A percentile compares a stretch with the other conserved stretches of the same genome.
Evolutionary conservation across 768 basidiomycete genomes (phyloP).

Genomic region (Hypholoma sublateritium): DNA sequence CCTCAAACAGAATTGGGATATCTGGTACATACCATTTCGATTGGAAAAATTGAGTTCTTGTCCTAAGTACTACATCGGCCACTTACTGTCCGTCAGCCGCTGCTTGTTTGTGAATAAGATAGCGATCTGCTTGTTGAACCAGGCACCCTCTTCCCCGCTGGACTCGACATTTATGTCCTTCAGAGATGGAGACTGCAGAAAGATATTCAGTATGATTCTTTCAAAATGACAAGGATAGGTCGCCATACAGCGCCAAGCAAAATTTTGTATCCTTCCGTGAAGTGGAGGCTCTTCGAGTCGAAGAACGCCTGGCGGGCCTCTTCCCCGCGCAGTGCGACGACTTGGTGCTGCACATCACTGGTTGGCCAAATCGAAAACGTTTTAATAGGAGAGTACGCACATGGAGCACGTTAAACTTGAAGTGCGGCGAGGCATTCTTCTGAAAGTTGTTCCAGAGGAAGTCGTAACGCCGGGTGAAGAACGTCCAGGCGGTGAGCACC

Average conservation of each 20-base stretch:
- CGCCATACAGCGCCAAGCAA: conserved; percentile 11
- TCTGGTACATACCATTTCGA: neutral
- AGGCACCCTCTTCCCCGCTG: conserved; percentile 9
- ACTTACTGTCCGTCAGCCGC: conserved; percentile 18
- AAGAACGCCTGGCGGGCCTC: neutral
- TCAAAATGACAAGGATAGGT: neutral
- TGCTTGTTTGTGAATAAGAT: conserved; percentile 18
- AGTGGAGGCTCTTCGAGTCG: neutral
- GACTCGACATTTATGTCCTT: conserved; percentile 23
- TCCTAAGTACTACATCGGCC: neutral
- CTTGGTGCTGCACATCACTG: conserved; percentile 16
- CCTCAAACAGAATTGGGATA: conserved; percentile 20
- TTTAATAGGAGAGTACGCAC: conserved; percentile 9
- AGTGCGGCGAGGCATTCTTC: conserved; percentile 21
- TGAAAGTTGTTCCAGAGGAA: conserved; percentile 27
- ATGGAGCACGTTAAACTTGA: conserved; percentile 29
- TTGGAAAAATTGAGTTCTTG: neutral
- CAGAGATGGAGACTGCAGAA: conserved; percentile 18
- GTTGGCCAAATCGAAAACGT: neutral
- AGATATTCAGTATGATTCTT: neutral
- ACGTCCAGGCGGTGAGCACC: conserved; percentile 28
- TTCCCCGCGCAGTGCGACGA: conserved; percentile 12
- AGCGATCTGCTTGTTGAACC: conserved; percentile 21
- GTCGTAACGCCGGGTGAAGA: conserved; percentile 33
- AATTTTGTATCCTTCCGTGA: neutral